Percentiles rank a stretch among this genome's conserved stretches.
phyloP scores from a whole-genome alignment of 176 grass and related monocot species.

The Oryza punctata region DNA sequence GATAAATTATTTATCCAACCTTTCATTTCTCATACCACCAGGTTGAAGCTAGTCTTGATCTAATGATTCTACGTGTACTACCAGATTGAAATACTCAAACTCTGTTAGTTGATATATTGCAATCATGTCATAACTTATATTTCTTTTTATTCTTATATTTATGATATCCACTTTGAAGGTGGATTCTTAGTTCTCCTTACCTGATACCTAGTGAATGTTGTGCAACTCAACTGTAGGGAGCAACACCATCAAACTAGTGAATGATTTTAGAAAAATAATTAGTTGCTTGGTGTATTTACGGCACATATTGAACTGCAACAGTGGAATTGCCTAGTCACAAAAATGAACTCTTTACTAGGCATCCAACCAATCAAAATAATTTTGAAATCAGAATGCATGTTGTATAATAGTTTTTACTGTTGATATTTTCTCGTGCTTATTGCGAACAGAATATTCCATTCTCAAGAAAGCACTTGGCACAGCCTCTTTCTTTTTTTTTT shows the following conservation, averaged over 20 bases:
- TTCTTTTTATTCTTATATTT: constrained; percentile 19
- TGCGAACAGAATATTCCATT: background rate
- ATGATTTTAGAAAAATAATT: constrained; percentile 17
- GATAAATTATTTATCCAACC: background rate
- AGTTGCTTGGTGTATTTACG: background rate
- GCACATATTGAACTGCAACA: background rate
- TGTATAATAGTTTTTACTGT: background rate
- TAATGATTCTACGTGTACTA: background rate
- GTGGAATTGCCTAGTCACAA: background rate
- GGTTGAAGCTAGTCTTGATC: constrained; percentile 6
- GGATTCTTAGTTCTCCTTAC: background rate
- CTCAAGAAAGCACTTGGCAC: background rate
- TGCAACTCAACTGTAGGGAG: constrained; percentile 2
- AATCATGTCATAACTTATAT: background rate
- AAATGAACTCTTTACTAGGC: background rate
- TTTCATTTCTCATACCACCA: constrained; percentile 5
- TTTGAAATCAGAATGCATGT: background rate
- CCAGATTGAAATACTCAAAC: constrained; percentile 20
- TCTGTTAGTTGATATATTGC: background rate
- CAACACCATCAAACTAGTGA: constrained; percentile 10
- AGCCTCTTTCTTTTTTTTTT: too few species aligned
- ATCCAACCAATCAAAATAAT: background rate
- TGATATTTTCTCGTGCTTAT: background rate
- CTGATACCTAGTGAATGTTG: background rate
- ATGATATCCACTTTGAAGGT: background rate